Base-by-base conservation (phyloP, 2,329 filamentous ascomycete species). In the Penicillium sp. region DNA sequence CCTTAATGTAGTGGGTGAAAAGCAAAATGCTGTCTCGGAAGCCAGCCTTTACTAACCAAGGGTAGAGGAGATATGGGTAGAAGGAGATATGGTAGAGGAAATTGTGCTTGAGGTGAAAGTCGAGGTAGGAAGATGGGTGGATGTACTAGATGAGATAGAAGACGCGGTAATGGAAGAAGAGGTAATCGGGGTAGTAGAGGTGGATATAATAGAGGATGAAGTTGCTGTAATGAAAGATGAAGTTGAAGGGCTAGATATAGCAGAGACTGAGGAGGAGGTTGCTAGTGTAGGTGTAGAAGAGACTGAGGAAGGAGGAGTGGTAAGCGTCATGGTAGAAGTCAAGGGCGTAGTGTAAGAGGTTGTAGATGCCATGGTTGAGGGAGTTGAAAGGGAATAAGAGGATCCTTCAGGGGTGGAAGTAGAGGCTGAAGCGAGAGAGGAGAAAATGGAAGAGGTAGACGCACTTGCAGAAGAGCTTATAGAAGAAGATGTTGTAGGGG, bases 41-140 rank as follows among this genome's bases (percentile, higher is more conserved):
- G 49, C 59, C 54, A 50, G 56, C 58, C 57, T 58, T 56, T 60
- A 70, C 68, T 70, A 58, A 71, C 67, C 61, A 61, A 49, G 59
- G 54, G 54, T 61, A 54, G 60, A 63, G 47, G 60, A 46, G 3
- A 51, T 51, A 11, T 35, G 42, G 18, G 52, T 53, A 49, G 50
- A 48, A 43, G 43, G 43, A n/a, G 48, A 48, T 32, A 47, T 42
- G 14, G 53, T 35, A 44, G 43, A 53, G 32, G 50, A 49, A 31
- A 37, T 38, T 24, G 50, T 57, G 56, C 48, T 62, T 49, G 55
- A 39, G 6, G 16, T 55, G 20, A 50, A 53, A 39, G 42, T 55
- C 24, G 56, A 52, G 31, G 20, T 46, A 29, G 45, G 49, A 20
- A 34, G 35, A 44, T 52, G 32, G 37, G 35, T 50, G 47, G 50